Evolutionary conservation across 768 basidiomycete genomes (phyloP), one percentile per base, ranked within the genome.

Genomic region (Xerocomellus amylosporus): DNA sequence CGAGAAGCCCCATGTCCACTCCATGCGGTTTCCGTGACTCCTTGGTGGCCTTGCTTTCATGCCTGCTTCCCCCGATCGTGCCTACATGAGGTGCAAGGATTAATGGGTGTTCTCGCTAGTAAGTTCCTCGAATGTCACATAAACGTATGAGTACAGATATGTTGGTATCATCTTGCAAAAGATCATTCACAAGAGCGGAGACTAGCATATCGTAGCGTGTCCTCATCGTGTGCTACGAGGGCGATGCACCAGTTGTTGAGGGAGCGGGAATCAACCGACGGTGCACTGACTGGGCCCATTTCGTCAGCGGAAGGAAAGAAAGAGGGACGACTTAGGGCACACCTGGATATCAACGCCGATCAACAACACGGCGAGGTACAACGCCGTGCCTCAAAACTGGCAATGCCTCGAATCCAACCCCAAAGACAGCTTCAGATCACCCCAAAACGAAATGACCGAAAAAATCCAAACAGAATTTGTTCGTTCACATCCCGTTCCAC

Each of bases 281-380:
- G 96, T 98, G 66, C 98, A 99, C 69, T 98, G 73, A 63, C 96
- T 99, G 54, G 5, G 9, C 51, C 20, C 3, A 28, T 26, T 26
- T 26, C 40, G 53, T 56, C 45, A 58, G 40, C 6, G 46, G 26
- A 26, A 45, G 13, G 7, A 26, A 28, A 24, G 10, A 49, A 33
- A 5, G 37, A 19, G 28, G 36, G n/a, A 26, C 22, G 0, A 17
- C 15, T 14, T 39, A 17, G 46, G 8, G 56, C 94, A 65, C 70
- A 98, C 97, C 98, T 96, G 5, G 97, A 98, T 41, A 98, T 88
- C 55, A 98, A 73, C 0, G 95, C 96, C 15, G 96, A 95, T 98
- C 46, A 98, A 77, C 30, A 98, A 79, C 9, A 97, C 92, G 1
- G 90, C 86, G 43, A 98, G 82, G 69, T 98, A 99, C n/a, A 98